Percentiles rank a stretch among this genome's conserved stretches.
phyloP scores from a whole-genome alignment of 192 early-diverging fungal genomes.

The Pecoramyces ruminantium region DNA sequence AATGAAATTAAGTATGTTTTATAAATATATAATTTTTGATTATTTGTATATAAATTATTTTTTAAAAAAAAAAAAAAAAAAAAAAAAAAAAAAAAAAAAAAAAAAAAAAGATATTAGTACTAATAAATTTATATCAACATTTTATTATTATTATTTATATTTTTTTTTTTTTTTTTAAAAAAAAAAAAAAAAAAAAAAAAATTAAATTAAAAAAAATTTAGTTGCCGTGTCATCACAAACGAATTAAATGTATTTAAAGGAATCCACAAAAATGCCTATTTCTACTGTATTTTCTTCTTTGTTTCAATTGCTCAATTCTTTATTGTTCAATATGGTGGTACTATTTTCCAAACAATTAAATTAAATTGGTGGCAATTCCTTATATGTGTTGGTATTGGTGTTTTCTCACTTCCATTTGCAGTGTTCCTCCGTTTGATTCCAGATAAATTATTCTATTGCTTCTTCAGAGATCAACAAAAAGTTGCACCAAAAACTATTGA shows the following conservation, averaged over 20 bases:
- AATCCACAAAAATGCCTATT: not conserved
- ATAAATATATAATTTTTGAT: too few species aligned
- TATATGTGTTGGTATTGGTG: not conserved
- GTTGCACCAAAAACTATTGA: not conserved
- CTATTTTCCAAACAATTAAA: not conserved
- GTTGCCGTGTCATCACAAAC: not conserved
- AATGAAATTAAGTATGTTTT: conserved; percentile 72
- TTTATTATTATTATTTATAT: too few species aligned
- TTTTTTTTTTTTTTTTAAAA: too few species aligned
- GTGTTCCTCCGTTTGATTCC: not conserved
- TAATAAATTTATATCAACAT: too few species aligned
- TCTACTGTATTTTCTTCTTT: not conserved
- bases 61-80: too few species aligned
- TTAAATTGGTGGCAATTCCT: not conserved
- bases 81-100: too few species aligned
- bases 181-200: too few species aligned
- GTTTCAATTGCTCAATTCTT: not conserved
- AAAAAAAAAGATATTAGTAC: too few species aligned
- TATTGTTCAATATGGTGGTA: not conserved
- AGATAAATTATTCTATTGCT: not conserved
- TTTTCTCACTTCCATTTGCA: not conserved
- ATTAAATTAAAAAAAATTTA: not conserved
- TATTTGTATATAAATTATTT: too few species aligned
- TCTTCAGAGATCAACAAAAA: not conserved
- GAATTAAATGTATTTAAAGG: not conserved